These are phyloP conservation scores for Fusarium sp. DNA, from an alignment of 2,329 filamentous ascomycete genomes.

Conservation along the genomic window DNA sequence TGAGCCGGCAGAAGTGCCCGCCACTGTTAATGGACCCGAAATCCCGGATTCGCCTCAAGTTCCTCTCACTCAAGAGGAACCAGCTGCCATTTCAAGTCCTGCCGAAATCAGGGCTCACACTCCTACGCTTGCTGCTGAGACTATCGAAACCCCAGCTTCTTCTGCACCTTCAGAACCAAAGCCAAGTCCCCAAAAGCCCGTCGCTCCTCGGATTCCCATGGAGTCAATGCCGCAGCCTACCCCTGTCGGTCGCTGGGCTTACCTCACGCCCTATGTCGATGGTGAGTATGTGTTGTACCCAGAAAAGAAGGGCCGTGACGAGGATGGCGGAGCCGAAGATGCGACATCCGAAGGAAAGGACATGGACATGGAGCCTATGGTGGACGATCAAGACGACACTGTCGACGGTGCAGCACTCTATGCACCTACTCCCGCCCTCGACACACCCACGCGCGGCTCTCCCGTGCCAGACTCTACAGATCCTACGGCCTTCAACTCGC, in stretches of 20 bases:
- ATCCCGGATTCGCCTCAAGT: conserved; percentile 23
- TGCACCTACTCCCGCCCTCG: conserved; percentile 50
- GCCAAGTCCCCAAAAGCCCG: conserved; percentile 34
- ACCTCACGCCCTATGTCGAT: conserved; percentile 54
- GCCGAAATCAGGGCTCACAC: conserved; percentile 31
- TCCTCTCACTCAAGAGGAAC: conserved; percentile 23
- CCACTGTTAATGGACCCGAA: conserved; percentile 5
- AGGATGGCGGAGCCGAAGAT: conserved; percentile 47
- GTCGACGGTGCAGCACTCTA: conserved; percentile 46
- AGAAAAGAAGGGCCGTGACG: conserved; percentile 49
- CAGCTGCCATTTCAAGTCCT: conserved; percentile 25
- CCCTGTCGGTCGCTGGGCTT: conserved; percentile 49
- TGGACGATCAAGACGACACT: conserved; percentile 48
- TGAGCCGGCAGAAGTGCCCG: conserved; percentile 7
- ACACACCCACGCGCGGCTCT: conserved; percentile 52
- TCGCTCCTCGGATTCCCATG: conserved; percentile 18
- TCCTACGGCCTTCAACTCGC: conserved; percentile 51
- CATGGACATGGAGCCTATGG: conserved; percentile 45
- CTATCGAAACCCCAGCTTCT: conserved; percentile 28
- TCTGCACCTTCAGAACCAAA: conserved; percentile 36
- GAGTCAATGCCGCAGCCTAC: conserved; percentile 43
- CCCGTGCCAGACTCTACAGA: conserved; percentile 52
- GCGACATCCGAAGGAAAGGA: conserved; percentile 47
- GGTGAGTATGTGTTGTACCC: conserved; percentile 53
- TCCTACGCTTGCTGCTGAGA: conserved; percentile 29